Percentiles rank a stretch among this genome's conserved stretches.
These are phyloP conservation scores for Lepiota brunneoincarnata DNA, from an alignment of 768 basidiomycete species.

Conservation along the genomic window DNA sequence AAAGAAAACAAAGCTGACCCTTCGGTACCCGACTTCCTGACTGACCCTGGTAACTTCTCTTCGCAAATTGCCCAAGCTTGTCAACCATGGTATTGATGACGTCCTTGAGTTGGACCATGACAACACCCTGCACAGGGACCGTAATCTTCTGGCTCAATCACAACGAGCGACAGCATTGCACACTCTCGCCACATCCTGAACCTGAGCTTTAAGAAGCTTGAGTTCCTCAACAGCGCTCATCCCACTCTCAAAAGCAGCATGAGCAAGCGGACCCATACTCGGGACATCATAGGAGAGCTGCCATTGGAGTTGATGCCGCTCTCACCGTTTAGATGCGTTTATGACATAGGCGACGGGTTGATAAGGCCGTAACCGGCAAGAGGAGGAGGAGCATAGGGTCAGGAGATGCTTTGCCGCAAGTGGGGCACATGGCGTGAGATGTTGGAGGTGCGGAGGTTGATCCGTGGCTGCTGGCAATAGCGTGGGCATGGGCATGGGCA, in stretches of 20 bases:
- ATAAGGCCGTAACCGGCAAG: conserved; percentile 12
- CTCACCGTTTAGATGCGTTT: not conserved
- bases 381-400: conserved; percentile 36
- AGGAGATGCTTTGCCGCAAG: conserved; percentile 51
- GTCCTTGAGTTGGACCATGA: conserved; percentile 76
- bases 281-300: conserved; percentile 37
- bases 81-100: conserved; percentile 65
- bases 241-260: conserved; percentile 37
- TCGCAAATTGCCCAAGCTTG: conserved; percentile 82
- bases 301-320: conserved; percentile 42
- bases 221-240: conserved; percentile 67
- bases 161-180: conserved; percentile 75
- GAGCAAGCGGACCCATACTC: conserved; percentile 48
- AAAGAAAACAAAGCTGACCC: conserved; percentile 40
- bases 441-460: conserved; percentile 45
- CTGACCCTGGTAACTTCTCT: conserved; percentile 85
- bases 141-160: conserved; percentile 73
- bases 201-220: conserved; percentile 73
- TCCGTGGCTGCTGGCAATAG: conserved; percentile 11
- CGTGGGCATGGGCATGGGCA: conserved; percentile 11
- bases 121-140: conserved; percentile 67
- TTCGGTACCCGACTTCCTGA: conserved; percentile 83
- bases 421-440: conserved; percentile 46
- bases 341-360: not conserved
- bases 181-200: conserved; percentile 73